Conservation (phyloP, 2,329 filamentous ascomycete genomes). For the Tolypocladium capitatum region DNA sequence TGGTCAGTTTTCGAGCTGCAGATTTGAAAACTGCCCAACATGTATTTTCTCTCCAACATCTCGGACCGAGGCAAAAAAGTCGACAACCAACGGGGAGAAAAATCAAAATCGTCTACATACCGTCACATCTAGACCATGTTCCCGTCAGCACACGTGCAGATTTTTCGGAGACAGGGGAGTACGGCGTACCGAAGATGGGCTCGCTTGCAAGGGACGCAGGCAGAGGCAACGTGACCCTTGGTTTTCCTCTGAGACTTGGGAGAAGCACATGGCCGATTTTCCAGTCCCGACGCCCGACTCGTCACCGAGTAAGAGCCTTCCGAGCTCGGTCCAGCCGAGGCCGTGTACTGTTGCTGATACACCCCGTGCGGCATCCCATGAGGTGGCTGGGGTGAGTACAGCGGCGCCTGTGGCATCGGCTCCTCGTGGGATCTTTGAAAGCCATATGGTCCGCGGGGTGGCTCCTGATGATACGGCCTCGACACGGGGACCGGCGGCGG, state of each 20-base stretch:
- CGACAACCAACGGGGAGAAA: not conserved
- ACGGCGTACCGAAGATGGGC: constrained; percentile 57
- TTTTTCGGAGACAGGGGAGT: not conserved
- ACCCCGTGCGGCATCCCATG: constrained; percentile 2
- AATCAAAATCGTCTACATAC: constrained; percentile 33
- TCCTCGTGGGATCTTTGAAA: constrained; percentile 13
- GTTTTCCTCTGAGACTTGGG: constrained; percentile 53
- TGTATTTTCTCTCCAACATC: not conserved
- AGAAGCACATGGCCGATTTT: constrained; percentile 35
- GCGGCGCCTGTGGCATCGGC: constrained; percentile 7
- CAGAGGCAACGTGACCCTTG: constrained; percentile 72
- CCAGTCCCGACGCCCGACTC: constrained; percentile 24
- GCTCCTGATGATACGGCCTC: constrained; percentile 15
- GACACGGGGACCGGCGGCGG: constrained; percentile 13
- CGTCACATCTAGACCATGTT: constrained; percentile 38
- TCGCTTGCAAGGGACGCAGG: constrained; percentile 75
- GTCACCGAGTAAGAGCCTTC: constrained; percentile 10
- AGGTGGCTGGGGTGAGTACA: constrained; percentile 11
- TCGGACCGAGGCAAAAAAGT: not conserved
- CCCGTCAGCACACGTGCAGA: not conserved
- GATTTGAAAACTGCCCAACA: not conserved
- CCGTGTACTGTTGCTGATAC: constrained; percentile 9
- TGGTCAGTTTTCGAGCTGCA: constrained; percentile 18
- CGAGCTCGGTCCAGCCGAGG: constrained; percentile 7
- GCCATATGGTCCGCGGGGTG: constrained; percentile 10